phyloP scores from a whole-genome alignment of 2,329 filamentous ascomycete genomes.

The Pseudogymnoascus sp. region DNA sequence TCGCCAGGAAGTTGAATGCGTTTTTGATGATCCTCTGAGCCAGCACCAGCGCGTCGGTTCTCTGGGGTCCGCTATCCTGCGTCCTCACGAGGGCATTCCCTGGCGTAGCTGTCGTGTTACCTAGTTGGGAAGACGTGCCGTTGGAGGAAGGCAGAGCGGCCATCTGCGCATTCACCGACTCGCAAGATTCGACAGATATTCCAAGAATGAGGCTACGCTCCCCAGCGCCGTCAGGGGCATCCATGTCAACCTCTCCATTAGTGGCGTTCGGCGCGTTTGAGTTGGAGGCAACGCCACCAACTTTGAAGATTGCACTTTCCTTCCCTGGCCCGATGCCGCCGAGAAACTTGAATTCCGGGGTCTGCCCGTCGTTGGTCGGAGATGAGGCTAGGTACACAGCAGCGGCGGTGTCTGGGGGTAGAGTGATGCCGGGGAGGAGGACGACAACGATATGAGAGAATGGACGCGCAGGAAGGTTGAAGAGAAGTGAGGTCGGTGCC shows the following conservation, averaged over 20 bases:
- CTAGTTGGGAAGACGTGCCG: constrained; percentile 23
- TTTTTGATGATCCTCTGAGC: constrained; percentile 94
- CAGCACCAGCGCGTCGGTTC: constrained; percentile 64
- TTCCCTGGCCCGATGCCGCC: constrained; percentile 86
- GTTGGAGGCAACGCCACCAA: constrained; percentile 35
- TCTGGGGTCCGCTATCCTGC: constrained; percentile 24
- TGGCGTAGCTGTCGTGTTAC: constrained; percentile 23
- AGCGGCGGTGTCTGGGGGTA: constrained; percentile 72
- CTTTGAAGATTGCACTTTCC: constrained; percentile 83
- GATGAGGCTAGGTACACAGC: constrained; percentile 75
- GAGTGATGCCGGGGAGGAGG: constrained; percentile 66
- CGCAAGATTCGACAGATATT: constrained; percentile 70
- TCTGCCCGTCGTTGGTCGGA: constrained; percentile 32
- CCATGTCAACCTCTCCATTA: constrained; percentile 32
- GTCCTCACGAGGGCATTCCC: constrained; percentile 14
- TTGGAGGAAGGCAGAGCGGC: constrained; percentile 46
- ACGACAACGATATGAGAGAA: constrained; percentile 86
- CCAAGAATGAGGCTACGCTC: constrained; percentile 59
- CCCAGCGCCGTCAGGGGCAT: constrained; percentile 22
- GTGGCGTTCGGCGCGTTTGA: constrained; percentile 37
- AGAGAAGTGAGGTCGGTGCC: constrained; percentile 49
- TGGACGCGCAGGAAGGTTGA: constrained; percentile 39
- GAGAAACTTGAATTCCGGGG: constrained; percentile 68
- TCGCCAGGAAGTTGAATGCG: constrained; percentile 91
- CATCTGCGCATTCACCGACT: constrained; percentile 63